Conservation (phyloP, 495 filamentous ascomycete genomes). For the Podospora appendiculata region DNA sequence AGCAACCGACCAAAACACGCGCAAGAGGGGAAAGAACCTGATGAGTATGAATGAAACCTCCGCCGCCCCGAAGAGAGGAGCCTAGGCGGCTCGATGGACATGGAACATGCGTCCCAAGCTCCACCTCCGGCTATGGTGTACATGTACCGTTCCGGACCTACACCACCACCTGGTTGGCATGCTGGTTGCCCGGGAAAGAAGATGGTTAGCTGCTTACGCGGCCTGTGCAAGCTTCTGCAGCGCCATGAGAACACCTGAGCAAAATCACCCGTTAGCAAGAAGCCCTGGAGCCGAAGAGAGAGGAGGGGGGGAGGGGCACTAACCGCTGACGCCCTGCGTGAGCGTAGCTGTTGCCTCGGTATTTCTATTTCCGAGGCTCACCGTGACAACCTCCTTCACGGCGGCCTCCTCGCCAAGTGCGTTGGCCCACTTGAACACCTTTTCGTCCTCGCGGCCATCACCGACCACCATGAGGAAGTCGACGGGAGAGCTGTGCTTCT, state of each 20-base stretch:
- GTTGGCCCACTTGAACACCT: constrained; percentile 91
- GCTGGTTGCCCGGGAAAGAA: too few relatives aligned
- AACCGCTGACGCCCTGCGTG: constrained; percentile 84
- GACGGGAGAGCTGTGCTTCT: constrained; percentile 38
- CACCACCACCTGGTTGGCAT: not conserved
- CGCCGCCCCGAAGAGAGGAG: too few relatives aligned
- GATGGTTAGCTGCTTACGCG: constrained; percentile 10
- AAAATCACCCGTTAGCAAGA: constrained; percentile 1
- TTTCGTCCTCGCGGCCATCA: constrained; percentile 85
- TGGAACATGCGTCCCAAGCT: too few relatives aligned
- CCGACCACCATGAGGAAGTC: constrained; percentile 84
- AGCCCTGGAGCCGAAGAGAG: not conserved
- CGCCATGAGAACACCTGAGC: constrained; percentile 35
- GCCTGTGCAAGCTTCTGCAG: constrained; percentile 33
- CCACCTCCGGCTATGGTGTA: too few relatives aligned
- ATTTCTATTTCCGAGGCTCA: constrained; percentile 74
- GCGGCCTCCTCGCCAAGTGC: constrained; percentile 44
- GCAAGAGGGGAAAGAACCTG: too few relatives aligned
- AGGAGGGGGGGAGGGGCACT: constrained; percentile 14
- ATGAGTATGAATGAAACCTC: too few relatives aligned
- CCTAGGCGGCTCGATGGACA: too few relatives aligned
- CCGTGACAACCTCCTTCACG: constrained; percentile 66
- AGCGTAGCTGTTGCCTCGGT: constrained; percentile 80
- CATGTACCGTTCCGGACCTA: too few relatives aligned
- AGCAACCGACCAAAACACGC: too few relatives aligned